Conservation (phyloP, 257 asterid genomes). For the Plantago ovata region DNA sequence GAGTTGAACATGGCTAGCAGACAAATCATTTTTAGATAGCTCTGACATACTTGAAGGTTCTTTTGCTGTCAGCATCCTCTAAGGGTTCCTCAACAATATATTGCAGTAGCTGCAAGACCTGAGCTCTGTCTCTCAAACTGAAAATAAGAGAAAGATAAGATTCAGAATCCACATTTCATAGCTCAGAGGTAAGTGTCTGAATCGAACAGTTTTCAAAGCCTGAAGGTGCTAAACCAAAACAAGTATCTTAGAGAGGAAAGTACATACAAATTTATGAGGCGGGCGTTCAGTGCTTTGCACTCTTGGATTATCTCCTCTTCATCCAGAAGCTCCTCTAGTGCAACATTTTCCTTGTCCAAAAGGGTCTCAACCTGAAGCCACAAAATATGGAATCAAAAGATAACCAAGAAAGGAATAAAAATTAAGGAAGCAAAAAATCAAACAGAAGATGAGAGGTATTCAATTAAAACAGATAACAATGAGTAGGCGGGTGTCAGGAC, state of each 20-base stretch:
- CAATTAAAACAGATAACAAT: neutral
- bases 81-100: slow-evolving; percentile 83
- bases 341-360: slow-evolving; percentile 81
- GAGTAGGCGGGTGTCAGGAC: neutral
- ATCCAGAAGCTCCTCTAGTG: slow-evolving; percentile 96
- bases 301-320: slow-evolving; percentile 99
- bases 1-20: neutral
- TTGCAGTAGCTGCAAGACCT: slow-evolving; percentile 81
- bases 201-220: slow-evolving; percentile 6
- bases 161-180: slow-evolving; percentile 12
- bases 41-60: slow-evolving; percentile 75
- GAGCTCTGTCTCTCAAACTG: slow-evolving; percentile 93
- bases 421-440: neutral
- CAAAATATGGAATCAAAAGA: slow-evolving; percentile 11
- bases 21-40: neutral
- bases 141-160: slow-evolving; percentile 21
- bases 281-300: slow-evolving; percentile 95
- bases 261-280: slow-evolving; percentile 93
- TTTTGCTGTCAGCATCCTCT: slow-evolving; percentile 83
- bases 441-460: neutral
- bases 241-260: slow-evolving; percentile 3
- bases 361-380: slow-evolving; percentile 80
- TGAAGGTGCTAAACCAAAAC: slow-evolving; percentile 12
- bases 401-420: neutral
- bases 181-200: slow-evolving; percentile 6